phyloP scores from a whole-genome alignment of 2,329 filamentous ascomycete species.

The Colletotrichum melonis region DNA sequence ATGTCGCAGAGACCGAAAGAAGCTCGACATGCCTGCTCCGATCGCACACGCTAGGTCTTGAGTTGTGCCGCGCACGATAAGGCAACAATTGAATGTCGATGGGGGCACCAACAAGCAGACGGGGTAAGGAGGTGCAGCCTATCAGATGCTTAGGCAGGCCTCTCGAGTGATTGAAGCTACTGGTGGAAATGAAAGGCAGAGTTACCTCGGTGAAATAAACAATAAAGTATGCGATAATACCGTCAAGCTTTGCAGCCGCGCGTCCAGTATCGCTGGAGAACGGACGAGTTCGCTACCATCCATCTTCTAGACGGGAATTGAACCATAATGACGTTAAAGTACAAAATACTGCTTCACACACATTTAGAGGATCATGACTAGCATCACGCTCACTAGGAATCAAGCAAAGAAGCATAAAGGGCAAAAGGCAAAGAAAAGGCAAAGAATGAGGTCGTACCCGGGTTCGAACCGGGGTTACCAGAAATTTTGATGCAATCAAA shows the following conservation, averaged over 20 bases:
- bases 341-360: no score
- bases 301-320: no score
- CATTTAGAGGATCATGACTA: no score
- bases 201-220: background rate
- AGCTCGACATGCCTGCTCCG: conserved; percentile 15
- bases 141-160: background rate
- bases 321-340: no score
- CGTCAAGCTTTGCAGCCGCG: no score
- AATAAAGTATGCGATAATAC: no score
- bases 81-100: background rate
- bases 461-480: conserved; percentile 36
- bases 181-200: background rate
- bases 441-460: conserved; percentile 20
- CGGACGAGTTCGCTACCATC: no score
- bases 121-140: background rate
- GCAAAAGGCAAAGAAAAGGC: no score
- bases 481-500: conserved; percentile 23
- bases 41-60: conserved; percentile 14
- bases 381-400: no score
- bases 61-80: background rate
- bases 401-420: no score
- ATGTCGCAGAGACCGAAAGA: conserved; percentile 7
- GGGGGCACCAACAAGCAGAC: no score
- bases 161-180: background rate
- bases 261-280: no score